Evolutionary conservation across 2,329 filamentous ascomycete species (phyloP), one percentile per base, ranked within the genome.

Genomic region (Neonectria hederae): DNA sequence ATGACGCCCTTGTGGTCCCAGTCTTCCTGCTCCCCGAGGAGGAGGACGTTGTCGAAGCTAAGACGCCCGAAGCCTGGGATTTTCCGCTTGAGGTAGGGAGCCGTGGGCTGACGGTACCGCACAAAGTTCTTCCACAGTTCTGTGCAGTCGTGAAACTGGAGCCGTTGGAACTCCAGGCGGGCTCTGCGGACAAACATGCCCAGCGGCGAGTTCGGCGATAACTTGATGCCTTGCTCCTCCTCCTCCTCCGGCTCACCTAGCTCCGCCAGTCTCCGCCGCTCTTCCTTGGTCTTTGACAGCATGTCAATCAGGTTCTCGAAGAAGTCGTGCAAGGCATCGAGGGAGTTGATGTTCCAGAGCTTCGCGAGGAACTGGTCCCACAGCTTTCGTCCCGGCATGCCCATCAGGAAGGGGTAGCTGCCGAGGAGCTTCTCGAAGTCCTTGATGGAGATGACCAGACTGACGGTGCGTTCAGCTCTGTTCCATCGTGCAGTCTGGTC

Each of bases 41-140:
- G 69, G 43, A 90, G 77, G n/a, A 88, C 85, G 45, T 80, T 81
- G 72, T 90, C 88, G 62, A 89, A 85, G 78, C 85, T 82, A 49
- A 85, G 74, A 19, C 89, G 77, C 1, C 83, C 83, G 63, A 91
- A 84, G 5, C 84, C 82, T 0, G 87, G 84, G 19, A 90, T 83
- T 68, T 90, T 91, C 46, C 84, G 81, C 76, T 90, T 87, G 65
- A 92, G 85, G 64, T 89, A 86, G 2, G 82, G 78, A 26, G 90
- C 88, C 2, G 93, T 96, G 0, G 91, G 89, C 71, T 93, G 86
- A 52, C 94, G 87, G 78, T 97, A 98, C 56, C 85, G 86, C 65
- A 95, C 88, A 78, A 97, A 95, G 2, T 87, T 87, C 65, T 89
- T 90, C 94, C 96, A 98, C 5, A 99, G 81, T 61, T 87, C 87